These are phyloP conservation scores for Plasmodium blacklocki DNA, from an alignment of 169 alveolate genomes.

Conservation along the genomic window DNA sequence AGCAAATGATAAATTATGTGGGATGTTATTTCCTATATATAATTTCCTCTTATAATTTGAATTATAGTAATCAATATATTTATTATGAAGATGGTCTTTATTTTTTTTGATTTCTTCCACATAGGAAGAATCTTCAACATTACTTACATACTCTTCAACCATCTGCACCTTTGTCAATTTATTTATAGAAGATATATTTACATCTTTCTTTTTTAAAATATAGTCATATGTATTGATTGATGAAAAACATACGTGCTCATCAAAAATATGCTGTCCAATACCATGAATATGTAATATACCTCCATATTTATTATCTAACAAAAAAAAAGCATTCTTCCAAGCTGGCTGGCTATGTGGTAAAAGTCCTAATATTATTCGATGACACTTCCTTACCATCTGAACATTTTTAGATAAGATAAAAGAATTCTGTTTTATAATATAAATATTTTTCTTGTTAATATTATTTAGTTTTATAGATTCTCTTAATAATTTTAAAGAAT, in stretches of 20 bases:
- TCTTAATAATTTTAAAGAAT: conserved; percentile 55
- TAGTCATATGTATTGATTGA: conserved; percentile 22
- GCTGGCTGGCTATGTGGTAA: conserved; percentile 81
- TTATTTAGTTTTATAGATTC: conserved; percentile 20
- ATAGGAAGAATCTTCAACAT: not conserved
- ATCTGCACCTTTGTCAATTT: not conserved
- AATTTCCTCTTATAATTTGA: not conserved
- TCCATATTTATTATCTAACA: conserved; percentile 76
- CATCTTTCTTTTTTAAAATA: not conserved
- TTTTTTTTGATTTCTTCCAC: not conserved
- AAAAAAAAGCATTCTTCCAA: conserved; percentile 82
- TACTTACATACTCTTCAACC: not conserved
- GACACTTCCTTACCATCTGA: conserved; percentile 73
- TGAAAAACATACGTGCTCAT: not conserved
- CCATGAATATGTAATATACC: conserved; percentile 85
- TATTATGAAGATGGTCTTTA: not conserved
- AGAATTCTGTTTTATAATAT: conserved; percentile 23
- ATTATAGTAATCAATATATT: not conserved
- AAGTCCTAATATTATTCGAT: conserved; percentile 81
- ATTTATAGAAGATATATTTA: not conserved
- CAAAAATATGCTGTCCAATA: conserved; percentile 9
- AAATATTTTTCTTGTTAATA: conserved; percentile 20
- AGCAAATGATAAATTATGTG: conserved; percentile 31
- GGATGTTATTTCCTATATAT: conserved; percentile 15
- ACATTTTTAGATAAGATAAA: conserved; percentile 61